Evolutionary conservation across 2,329 filamentous ascomycete species (phyloP).

Genomic region (Stagonosporopsis rhizophila): DNA sequence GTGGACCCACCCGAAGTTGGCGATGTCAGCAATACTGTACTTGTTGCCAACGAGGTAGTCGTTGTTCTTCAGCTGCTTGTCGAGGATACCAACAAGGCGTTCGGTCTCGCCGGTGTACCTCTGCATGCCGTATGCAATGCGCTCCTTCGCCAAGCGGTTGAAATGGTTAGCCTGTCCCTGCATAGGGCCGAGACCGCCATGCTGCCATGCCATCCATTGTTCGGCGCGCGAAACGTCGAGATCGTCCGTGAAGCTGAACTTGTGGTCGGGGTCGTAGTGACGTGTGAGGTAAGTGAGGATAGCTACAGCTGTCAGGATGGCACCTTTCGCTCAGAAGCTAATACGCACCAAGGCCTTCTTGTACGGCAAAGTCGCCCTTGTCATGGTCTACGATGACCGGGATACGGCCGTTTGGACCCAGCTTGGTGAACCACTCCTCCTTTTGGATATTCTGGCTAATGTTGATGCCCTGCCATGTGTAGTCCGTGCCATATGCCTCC

Average conservation of each 20-base stretch:
- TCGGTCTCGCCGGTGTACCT: slow-evolving; percentile 58
- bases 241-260: slow-evolving; percentile 56
- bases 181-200: slow-evolving; percentile 54
- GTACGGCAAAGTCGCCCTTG: slow-evolving; percentile 62
- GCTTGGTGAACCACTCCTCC: slow-evolving; percentile 69
- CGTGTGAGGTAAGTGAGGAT: slow-evolving; percentile 55
- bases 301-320: slow-evolving; percentile 33
- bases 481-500: slow-evolving; percentile 66
- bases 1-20: slow-evolving; percentile 56
- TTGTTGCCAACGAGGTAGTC: slow-evolving; percentile 57
- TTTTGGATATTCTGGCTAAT: slow-evolving; percentile 69
- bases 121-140: slow-evolving; percentile 55
- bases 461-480: slow-evolving; percentile 66
- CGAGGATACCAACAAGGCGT: slow-evolving; percentile 55
- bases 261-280: slow-evolving; percentile 56
- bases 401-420: slow-evolving; percentile 71
- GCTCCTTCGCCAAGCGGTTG: slow-evolving; percentile 53
- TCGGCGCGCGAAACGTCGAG: slow-evolving; percentile 58
- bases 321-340: background rate
- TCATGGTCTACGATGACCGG: slow-evolving; percentile 72
- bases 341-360: slow-evolving; percentile 50
- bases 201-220: slow-evolving; percentile 70
- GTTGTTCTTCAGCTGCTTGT: slow-evolving; percentile 50
- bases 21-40: slow-evolving; percentile 57
- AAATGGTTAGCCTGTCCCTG: slow-evolving; percentile 53